Conservation (phyloP, 2,329 filamentous ascomycete species). For the Zymoseptoria passerinii region DNA sequence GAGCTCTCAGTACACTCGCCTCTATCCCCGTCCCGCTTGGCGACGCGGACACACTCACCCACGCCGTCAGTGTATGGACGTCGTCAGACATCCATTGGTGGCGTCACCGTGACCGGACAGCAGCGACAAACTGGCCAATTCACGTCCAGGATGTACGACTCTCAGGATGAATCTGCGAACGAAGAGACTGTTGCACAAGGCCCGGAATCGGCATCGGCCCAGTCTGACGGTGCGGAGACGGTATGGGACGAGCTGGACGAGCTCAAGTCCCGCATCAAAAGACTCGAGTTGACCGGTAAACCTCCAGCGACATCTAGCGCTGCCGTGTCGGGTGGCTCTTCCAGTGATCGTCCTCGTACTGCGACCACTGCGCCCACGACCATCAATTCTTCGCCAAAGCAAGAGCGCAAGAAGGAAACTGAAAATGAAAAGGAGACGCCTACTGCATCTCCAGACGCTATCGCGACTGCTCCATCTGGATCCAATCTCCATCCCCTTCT, state of each 20-base stretch:
- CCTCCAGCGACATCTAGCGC: slow-evolving; percentile 67
- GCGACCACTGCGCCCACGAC: slow-evolving; percentile 88
- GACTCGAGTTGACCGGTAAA: slow-evolving; percentile 83
- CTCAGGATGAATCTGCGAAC: background rate
- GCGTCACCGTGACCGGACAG: background rate
- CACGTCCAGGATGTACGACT: background rate
- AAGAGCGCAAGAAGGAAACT: slow-evolving; percentile 44
- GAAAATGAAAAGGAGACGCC: slow-evolving; percentile 32
- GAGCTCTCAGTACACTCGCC: background rate
- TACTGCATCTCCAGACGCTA: slow-evolving; percentile 18
- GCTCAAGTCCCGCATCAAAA: slow-evolving; percentile 83
- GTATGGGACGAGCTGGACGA: slow-evolving; percentile 98
- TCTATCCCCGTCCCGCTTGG: background rate
- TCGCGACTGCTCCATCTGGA: slow-evolving; percentile 36
- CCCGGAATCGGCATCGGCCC: slow-evolving; percentile 62
- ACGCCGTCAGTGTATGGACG: background rate
- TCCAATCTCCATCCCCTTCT: slow-evolving; percentile 67
- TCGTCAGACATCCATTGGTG: background rate
- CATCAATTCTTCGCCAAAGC: slow-evolving; percentile 80
- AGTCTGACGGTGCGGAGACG: slow-evolving; percentile 80
- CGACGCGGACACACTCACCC: background rate
- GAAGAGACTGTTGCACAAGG: slow-evolving; percentile 35
- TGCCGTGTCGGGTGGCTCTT: slow-evolving; percentile 64
- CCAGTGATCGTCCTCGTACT: slow-evolving; percentile 76
- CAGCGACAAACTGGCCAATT: background rate